Base-by-base conservation (phyloP, 2,329 filamentous ascomycete species). In the Fusarium sp. region DNA sequence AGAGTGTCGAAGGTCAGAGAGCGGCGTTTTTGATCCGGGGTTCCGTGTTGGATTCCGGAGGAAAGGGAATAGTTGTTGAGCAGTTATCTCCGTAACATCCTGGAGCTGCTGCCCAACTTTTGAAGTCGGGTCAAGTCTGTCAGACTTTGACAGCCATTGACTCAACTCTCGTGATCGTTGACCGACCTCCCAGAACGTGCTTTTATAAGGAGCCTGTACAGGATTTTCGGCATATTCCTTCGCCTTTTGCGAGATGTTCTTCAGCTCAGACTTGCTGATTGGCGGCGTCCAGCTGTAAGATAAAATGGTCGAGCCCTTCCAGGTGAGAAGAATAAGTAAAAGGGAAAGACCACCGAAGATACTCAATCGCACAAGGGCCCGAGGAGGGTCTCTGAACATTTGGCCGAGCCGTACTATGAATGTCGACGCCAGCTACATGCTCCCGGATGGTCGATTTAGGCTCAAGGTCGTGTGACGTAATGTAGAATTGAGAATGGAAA, bases 141-240 rank as follows among this genome's bases (percentile, higher is more conserved):
- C 64, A 11, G 50, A 58, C 9, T 23, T 33, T 11, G 42, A 46
- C 15, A 79, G 30, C 77, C 72, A 74, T 10, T 47, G 38, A 15
- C 60, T 59, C 3, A 74, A 43, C 8, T 63, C 25, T 12, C 59
- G 62, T 6, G 71, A 65, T 3, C 81, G 69, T 23, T 78, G 77
- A 6, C 81, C 81, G 5, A 77, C 69, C 43, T 81, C 79, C 63
- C 79, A 81, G 33, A 81, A 81, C 0, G 76, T 50, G 3, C 74
- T 60, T 21, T 78, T 78, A 69, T 79, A 81, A 0, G 80, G 81
- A 9, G 75, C 42, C 9, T 64, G 10, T 28, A 81, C 65, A 5
- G 72, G 70, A 9, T 72, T 68, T 11, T 79, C 71, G 13, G 71
- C 71, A 37, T 77, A 79, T 12, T 71, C 56, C 1, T 64, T 64